Base-by-base conservation (phyloP, 371 early-diverging fungal genomes). In the Mucor indicus region DNA sequence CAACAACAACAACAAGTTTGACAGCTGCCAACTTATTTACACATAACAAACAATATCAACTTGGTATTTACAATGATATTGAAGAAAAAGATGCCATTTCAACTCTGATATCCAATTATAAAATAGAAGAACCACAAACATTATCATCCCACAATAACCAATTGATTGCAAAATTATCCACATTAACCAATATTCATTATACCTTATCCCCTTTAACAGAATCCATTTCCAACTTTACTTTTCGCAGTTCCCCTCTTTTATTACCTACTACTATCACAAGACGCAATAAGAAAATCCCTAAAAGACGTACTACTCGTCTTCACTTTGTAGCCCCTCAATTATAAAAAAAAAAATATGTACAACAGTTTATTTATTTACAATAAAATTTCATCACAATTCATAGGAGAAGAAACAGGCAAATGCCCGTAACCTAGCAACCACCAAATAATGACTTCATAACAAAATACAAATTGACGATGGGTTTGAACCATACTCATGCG, bases 401-500 rank as follows among this genome's bases (percentile, higher is more conserved):
- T 15, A 4, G 17, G 16, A 11, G 41, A n/a, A 4, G 41, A 13
- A 10, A 20, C 24, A 16, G 55, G 55, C 3, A 55, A 30, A 35
- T 60, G 24, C 27, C 53, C 56, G 30, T 47, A 60, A 29, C 62
- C 62, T 11, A 67, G 19, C n/a, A 72, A 33, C 44, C 69, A 57
- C 77, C 79, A 79, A 13, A 75, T 33, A 24, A 91, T 70, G 2
- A 90, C 89, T 58, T 91, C 92, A 62, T 91, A 91, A 54, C 91
- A 90, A 59, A 93, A 91, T 43, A 84, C 83, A 62, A 81, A 92
- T 67, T 94, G 94, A 42, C 85, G 77, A 30, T 83, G 56, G 3
- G 90, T 87, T 64, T 94, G 94, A 8, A 94, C 94, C 76, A 89
- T 81, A 22, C 76, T 77, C 48, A 92, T 71, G 7, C 94, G 81